A percentile compares a stretch with the other conserved stretches of the same genome.
Conservation (phyloP, 768 basidiomycete genomes). For the Mrakia frigida region DNA sequence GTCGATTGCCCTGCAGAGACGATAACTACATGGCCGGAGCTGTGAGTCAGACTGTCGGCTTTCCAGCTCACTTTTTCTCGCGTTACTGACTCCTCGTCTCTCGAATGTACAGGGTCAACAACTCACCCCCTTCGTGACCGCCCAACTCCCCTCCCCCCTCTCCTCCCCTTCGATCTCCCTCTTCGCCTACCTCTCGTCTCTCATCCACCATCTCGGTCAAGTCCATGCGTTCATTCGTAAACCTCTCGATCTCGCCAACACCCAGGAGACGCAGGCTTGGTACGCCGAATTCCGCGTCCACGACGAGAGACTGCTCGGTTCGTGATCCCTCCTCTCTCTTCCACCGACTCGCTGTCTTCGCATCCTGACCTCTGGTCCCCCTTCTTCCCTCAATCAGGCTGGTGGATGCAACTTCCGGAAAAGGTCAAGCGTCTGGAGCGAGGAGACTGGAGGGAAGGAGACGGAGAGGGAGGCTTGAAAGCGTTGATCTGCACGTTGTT, state of each 20-base stretch:
- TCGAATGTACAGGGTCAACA: not conserved
- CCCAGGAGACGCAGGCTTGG: slow-evolving; percentile 15
- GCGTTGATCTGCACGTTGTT: slow-evolving; percentile 5
- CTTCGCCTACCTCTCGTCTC: slow-evolving; percentile 21
- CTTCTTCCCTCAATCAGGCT: not conserved
- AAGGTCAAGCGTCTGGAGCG: slow-evolving; percentile 11
- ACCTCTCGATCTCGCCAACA: slow-evolving; percentile 14
- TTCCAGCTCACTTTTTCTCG: not conserved
- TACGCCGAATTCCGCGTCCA: not conserved
- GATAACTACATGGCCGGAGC: slow-evolving; percentile 31
- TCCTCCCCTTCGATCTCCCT: not conserved
- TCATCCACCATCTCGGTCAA: slow-evolving; percentile 23
- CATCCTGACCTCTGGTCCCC: no score
- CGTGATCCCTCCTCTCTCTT: no score
- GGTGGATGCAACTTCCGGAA: slow-evolving; percentile 12
- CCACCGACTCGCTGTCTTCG: no score
- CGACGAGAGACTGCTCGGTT: not conserved
- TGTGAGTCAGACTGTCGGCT: not conserved
- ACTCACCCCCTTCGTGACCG: slow-evolving; percentile 10
- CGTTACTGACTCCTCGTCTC: not conserved
- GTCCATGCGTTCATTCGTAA: slow-evolving; percentile 28
- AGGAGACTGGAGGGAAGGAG: not conserved
- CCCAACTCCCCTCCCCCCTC: not conserved
- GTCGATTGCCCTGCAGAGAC: slow-evolving; percentile 40
- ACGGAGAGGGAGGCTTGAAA: slow-evolving; percentile 23